Evolutionary conservation across 2,329 filamentous ascomycete genomes (phyloP).

Genomic region (Diaporthe australafricana): DNA sequence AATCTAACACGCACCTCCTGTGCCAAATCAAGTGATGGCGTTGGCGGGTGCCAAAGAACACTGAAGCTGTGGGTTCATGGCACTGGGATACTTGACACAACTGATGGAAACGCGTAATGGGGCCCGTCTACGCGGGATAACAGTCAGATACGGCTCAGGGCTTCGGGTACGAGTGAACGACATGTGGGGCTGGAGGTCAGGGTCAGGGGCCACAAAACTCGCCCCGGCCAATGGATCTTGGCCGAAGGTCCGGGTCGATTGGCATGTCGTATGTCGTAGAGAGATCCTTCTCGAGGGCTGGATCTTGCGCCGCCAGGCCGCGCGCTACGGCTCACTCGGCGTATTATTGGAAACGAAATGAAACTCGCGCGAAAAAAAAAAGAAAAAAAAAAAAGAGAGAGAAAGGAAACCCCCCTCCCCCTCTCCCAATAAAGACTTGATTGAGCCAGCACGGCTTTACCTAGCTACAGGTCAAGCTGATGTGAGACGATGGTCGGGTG

Average conservation of each 20-base stretch:
- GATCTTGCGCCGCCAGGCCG: background rate
- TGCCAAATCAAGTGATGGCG: background rate
- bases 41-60: no score
- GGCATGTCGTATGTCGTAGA: background rate
- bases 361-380: no score
- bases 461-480: no score
- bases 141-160: background rate
- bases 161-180: background rate
- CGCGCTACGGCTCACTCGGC: background rate
- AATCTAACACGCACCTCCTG: background rate
- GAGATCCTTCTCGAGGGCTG: background rate
- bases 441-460: background rate
- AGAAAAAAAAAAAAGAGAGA: no score
- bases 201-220: background rate
- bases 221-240: background rate
- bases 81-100: background rate
- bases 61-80: background rate
- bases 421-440: background rate
- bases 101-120: slow-evolving; percentile 25
- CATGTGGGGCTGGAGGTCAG: background rate
- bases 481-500: no score
- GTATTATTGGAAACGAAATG: no score
- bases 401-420: no score
- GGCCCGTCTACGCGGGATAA: background rate
- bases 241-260: background rate